Percentiles rank a stretch among this genome's conserved stretches.
These are phyloP conservation scores for Penstemon newberryi DNA, from an alignment of 257 asterid species.

Conservation along the genomic window DNA sequence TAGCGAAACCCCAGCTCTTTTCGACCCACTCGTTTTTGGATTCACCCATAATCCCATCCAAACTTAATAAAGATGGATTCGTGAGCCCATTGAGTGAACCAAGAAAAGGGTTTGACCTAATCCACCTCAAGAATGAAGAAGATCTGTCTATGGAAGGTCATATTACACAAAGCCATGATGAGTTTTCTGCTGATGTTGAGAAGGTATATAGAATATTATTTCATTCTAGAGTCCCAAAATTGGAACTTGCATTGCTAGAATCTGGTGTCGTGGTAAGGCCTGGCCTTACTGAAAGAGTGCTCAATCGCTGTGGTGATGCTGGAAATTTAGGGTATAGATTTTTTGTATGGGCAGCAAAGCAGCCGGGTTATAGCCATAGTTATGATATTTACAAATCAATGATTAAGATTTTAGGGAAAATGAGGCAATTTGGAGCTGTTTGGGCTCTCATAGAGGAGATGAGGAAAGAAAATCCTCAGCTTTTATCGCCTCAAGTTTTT, in stretches of 20 bases:
- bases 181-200: constrained; percentile 77
- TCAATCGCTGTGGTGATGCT: constrained; percentile 92
- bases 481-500: constrained; percentile 71
- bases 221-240: constrained; percentile 75
- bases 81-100: constrained; percentile 22
- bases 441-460: constrained; percentile 97
- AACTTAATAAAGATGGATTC: constrained; percentile 20
- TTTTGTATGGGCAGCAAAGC: constrained; percentile 81
- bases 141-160: constrained; percentile 31
- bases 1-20: constrained; percentile 30
- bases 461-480: constrained; percentile 76
- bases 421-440: constrained; percentile 94
- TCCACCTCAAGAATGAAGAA: constrained; percentile 44
- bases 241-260: constrained; percentile 82
- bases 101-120: constrained; percentile 43
- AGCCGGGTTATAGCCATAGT: constrained; percentile 74
- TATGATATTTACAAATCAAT: constrained; percentile 77
- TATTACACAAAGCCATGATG: constrained; percentile 44
- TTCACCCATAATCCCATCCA: constrained; percentile 33
- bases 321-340: constrained; percentile 87
- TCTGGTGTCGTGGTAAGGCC: constrained; percentile 68
- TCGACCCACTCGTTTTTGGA: constrained; percentile 41
- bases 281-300: constrained; percentile 84
- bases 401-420: constrained; percentile 74
- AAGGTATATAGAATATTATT: constrained; percentile 66